These are phyloP conservation scores for Afroboletus lepidellus DNA, from an alignment of 1,284 basidiomycete genomes.

Conservation along the genomic window DNA sequence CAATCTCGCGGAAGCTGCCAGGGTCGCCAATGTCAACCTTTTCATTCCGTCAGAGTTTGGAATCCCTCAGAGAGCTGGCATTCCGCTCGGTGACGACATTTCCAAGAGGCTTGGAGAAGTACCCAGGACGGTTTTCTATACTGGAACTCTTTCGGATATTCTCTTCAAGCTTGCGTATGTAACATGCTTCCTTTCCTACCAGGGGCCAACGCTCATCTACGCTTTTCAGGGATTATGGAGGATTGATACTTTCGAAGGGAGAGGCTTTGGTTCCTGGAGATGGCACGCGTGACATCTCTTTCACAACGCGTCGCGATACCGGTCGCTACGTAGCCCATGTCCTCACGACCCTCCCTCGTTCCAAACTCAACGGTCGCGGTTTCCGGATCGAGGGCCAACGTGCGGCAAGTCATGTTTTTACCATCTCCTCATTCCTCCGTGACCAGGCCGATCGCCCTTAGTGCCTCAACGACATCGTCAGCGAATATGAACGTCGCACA, in stretches of 20 bases:
- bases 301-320: neutral
- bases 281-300: neutral
- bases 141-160: slow-evolving; percentile 1
- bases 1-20: slow-evolving; percentile 2
- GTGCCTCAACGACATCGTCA: neutral
- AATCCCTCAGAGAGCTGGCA: neutral
- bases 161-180: slow-evolving; percentile 4
- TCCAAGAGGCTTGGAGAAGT: neutral
- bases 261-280: slow-evolving; percentile 3
- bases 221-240: neutral
- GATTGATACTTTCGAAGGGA: slow-evolving; percentile 3
- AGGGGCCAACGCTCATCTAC: neutral
- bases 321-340: neutral
- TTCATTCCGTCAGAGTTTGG: slow-evolving; percentile 2
- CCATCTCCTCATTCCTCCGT: neutral
- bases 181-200: neutral
- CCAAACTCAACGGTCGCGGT: neutral
- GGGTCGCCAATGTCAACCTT: neutral
- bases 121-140: slow-evolving; percentile 1
- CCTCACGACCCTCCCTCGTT: neutral
- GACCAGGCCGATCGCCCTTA: neutral
- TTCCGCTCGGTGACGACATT: neutral
- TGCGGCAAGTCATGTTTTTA: neutral
- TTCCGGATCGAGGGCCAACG: slow-evolving; percentile 4
- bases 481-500: neutral